phyloP scores from a whole-genome alignment of 1,139 yeast species.

The Taiozyma sp. region DNA sequence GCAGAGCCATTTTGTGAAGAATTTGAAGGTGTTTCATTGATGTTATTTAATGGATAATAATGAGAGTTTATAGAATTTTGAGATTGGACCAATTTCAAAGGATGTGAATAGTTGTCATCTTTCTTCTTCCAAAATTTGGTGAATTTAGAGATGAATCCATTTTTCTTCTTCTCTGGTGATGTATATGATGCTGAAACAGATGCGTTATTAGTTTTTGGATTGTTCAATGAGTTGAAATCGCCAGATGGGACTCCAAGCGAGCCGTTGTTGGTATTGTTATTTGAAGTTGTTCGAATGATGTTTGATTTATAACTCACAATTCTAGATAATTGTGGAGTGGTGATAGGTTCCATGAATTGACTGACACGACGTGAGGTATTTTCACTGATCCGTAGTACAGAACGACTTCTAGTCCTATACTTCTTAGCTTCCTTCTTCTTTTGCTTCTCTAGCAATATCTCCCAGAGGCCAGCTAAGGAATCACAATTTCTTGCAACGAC shows the following conservation, averaged over 20 bases:
- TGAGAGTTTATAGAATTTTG: conserved; percentile 2
- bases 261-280: background rate
- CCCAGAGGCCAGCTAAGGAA: conserved; percentile 82
- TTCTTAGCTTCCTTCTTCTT: conserved; percentile 40
- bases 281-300: background rate
- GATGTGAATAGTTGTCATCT: conserved; percentile 3
- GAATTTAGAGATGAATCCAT: conserved; percentile 18
- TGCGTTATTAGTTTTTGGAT: background rate
- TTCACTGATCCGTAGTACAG: conserved; percentile 35
- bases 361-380: conserved; percentile 24
- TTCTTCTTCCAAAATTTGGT: conserved; percentile 20
- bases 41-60: conserved; percentile 1
- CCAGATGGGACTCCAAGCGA: background rate
- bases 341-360: conserved; percentile 22
- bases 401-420: conserved; percentile 43
- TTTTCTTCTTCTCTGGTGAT: conserved; percentile 22
- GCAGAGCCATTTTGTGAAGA: background rate
- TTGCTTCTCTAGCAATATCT: conserved; percentile 64
- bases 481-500: conserved; percentile 65
- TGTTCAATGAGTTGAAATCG: conserved; percentile 3
- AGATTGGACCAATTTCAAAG: conserved; percentile 1
- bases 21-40: background rate
- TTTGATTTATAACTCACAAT: conserved; percentile 18
- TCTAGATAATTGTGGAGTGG: conserved; percentile 20
- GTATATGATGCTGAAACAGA: conserved; percentile 4